Base-by-base conservation (phyloP, 805 yeast species). In the Yamadazyma nakazawae region DNA sequence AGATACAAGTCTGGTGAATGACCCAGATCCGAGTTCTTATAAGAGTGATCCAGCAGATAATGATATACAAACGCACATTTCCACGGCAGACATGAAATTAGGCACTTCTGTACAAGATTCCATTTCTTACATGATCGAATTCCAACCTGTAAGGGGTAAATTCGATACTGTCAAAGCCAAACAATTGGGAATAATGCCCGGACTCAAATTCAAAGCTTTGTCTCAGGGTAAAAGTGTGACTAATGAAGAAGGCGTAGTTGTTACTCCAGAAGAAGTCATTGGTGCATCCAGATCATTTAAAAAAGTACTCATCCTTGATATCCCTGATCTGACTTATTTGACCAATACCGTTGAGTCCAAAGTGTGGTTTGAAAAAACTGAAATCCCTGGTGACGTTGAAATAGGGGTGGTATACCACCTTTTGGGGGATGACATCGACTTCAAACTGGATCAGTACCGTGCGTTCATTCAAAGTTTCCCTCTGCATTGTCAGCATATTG, bases 181-280 rank as follows among this genome's bases (percentile, higher is more conserved):
- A 18, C 78, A 69, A 37, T 65, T 90, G 17, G 90, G 91, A 0
- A 79, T 92, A 8, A 84, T 84, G 26, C 78, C 78, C 3, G 90
- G 94, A 0, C 69, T 75, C 7, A 58, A 75, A 19, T 88, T 70
- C 62, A 78, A 82, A 12, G 60, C 71, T 17, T 72, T 94, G 41
- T 75, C 91, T 10, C 68, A 68, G 5, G 94, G 94, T 2, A 56
- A 74, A 30, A 37, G 79, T 1, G 81, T 91, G 2, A 67, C 75
- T 0, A 67, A 84, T 37, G 79, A 70, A 0, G 67, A 80, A 50
- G 96, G 96, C 1, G 74, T 70, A 0, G 58, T 72, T 0, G 70
- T 94, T 0, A 57, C 63, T 1, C 86, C 97, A 0, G 78, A 78
- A 1, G 85, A 89, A 57, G 97, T 94, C 1, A 54, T 91, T 45